phyloP scores from a whole-genome alignment of 2,329 filamentous ascomycete genomes.

The Cyphellophora europaea region DNA sequence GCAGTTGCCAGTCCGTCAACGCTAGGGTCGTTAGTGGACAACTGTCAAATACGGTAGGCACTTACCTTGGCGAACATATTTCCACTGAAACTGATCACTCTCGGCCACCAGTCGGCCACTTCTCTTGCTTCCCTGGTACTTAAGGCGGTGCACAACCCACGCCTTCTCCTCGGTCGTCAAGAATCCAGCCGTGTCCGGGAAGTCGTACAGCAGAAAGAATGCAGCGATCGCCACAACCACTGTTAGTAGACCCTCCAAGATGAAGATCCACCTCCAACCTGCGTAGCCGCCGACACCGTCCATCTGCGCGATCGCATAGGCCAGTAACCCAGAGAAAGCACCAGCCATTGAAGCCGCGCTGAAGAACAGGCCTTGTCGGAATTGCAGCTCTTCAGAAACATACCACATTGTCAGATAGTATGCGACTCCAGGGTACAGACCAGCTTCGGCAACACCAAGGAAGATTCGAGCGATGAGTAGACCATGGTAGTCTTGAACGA shows the following conservation, averaged over 20 bases:
- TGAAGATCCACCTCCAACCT: constrained; percentile 45
- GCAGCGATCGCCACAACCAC: constrained; percentile 30
- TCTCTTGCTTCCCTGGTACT: constrained; percentile 24
- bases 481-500: constrained; percentile 25
- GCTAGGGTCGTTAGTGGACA: too few species aligned
- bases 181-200: constrained; percentile 33
- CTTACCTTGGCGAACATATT: too few species aligned
- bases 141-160: constrained; percentile 28
- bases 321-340: constrained; percentile 42
- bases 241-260: constrained; percentile 44
- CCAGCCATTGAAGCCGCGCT: constrained; percentile 40
- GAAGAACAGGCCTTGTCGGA: constrained; percentile 37
- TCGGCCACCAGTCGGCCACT: constrained; percentile 19
- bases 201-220: constrained; percentile 36
- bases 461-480: constrained; percentile 37
- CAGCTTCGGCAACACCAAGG: constrained; percentile 30
- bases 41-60: too few species aligned
- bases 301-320: constrained; percentile 42
- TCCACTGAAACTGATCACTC: constrained; percentile 23
- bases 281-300: constrained; percentile 36
- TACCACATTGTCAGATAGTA: constrained; percentile 40
- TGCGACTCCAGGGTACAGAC: constrained; percentile 31
- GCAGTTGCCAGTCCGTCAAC: too few species aligned
- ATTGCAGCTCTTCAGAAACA: constrained; percentile 31
- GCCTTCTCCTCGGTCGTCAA: constrained; percentile 29